These are phyloP conservation scores for Periconia macrospinosa DNA, from an alignment of 2,329 filamentous ascomycete species.

Conservation along the genomic window DNA sequence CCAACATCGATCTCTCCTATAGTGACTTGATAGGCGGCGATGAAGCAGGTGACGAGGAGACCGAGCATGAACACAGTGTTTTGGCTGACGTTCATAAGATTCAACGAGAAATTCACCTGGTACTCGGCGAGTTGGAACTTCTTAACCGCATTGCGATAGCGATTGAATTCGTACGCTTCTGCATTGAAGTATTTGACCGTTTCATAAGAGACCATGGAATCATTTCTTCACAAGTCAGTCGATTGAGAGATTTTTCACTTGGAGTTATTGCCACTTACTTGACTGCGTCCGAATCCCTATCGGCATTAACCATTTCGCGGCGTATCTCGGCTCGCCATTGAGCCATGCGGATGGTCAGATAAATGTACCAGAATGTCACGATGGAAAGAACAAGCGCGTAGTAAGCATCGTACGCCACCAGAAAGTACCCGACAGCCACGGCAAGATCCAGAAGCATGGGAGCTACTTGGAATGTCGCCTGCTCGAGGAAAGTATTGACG, in stretches of 20 bases:
- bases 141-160: constrained; percentile 59
- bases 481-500: constrained; percentile 95
- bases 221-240: constrained; percentile 62
- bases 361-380: constrained; percentile 94
- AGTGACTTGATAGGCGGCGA: constrained; percentile 70
- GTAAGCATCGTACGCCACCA: constrained; percentile 78
- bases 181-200: constrained; percentile 69
- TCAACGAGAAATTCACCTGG: constrained; percentile 58
- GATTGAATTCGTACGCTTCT: constrained; percentile 59
- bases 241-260: not conserved
- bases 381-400: constrained; percentile 88
- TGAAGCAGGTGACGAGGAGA: constrained; percentile 68
- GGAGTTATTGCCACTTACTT: constrained; percentile 58
- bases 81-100: constrained; percentile 63
- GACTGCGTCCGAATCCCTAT: constrained; percentile 92
- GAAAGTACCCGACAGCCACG: constrained; percentile 81
- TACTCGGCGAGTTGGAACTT: constrained; percentile 62
- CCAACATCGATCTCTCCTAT: constrained; percentile 63
- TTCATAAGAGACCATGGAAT: constrained; percentile 98
- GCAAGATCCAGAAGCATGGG: constrained; percentile 92
- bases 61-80: constrained; percentile 66
- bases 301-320: constrained; percentile 91
- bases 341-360: constrained; percentile 94
- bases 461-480: constrained; percentile 92
- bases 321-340: constrained; percentile 89